Conservation (phyloP, 2,329 filamentous ascomycete genomes). For the Trichoderma breve region DNA sequence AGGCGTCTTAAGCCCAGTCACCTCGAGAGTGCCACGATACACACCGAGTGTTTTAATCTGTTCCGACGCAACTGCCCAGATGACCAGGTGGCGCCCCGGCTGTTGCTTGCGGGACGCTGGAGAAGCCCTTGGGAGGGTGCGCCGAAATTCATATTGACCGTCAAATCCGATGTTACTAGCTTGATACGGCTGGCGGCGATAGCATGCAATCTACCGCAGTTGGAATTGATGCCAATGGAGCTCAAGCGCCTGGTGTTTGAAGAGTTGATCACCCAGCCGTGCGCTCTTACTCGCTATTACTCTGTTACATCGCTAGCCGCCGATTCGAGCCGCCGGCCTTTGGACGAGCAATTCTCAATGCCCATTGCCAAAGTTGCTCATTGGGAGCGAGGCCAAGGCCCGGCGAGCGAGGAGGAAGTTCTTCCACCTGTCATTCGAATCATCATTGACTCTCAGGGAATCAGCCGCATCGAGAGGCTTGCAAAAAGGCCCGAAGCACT, state of each 20-base stretch:
- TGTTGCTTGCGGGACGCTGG: background rate
- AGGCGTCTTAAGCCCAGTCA: background rate
- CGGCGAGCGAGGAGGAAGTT: background rate
- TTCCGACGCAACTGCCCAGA: background rate
- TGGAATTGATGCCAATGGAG: background rate
- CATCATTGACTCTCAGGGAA: background rate
- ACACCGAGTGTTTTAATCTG: background rate
- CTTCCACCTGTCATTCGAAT: background rate
- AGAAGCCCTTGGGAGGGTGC: background rate
- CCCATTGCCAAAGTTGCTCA: background rate
- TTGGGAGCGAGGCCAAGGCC: background rate
- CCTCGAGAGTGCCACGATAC: background rate
- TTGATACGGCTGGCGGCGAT: background rate
- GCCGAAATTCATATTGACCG: background rate
- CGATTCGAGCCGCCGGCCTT: background rate
- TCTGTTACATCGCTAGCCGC: background rate
- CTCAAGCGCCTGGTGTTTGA: background rate
- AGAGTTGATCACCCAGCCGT: background rate
- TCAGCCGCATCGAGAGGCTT: background rate
- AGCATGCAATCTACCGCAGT: background rate
- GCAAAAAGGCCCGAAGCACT: background rate
- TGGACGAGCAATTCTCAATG: background rate
- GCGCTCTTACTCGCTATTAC: background rate
- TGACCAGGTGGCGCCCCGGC: background rate
- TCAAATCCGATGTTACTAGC: background rate